Conservation (phyloP, 2,329 filamentous ascomycete genomes). For the Escovopsis sp. region DNA sequence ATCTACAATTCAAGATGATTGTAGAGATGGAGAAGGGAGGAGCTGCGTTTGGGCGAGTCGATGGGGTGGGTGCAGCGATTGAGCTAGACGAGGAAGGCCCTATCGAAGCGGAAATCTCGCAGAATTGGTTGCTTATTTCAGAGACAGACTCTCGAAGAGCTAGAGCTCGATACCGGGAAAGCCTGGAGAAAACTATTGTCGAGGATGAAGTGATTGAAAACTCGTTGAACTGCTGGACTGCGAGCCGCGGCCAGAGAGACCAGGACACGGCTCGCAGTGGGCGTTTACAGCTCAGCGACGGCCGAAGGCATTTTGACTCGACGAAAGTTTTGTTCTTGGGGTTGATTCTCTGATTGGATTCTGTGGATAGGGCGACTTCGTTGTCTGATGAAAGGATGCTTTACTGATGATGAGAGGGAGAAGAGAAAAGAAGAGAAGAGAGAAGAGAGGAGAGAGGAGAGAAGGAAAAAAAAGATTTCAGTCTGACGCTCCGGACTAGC, state of each 20-base stretch:
- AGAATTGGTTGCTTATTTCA: conserved; percentile 18
- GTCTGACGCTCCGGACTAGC: no score
- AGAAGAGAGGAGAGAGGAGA: conserved; percentile 3
- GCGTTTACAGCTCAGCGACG: conserved; percentile 84
- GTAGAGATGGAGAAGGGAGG: no score
- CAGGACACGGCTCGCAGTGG: conserved; percentile 54
- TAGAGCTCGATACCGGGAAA: conserved; percentile 30
- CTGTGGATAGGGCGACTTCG: conserved; percentile 39
- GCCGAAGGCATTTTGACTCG: conserved; percentile 59
- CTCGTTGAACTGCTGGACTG: conserved; percentile 81
- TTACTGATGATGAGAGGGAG: conserved; percentile 18
- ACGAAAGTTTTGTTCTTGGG: conserved; percentile 37
- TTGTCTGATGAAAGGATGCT: conserved; percentile 34
- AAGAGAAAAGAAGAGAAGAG: conserved; percentile 13
- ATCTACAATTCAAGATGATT: no score
- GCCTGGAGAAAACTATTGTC: conserved; percentile 53
- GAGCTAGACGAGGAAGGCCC: conserved; percentile 10
- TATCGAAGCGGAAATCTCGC: conserved; percentile 15
- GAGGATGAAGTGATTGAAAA: conserved; percentile 33
- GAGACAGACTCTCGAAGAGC: conserved; percentile 25
- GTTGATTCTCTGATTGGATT: conserved; percentile 18
- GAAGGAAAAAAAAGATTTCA: conserved; percentile 12
- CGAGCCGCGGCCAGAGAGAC: conserved; percentile 38
- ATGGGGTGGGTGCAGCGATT: conserved; percentile 2
- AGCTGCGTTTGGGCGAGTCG: neutral